A percentile compares a stretch with the other conserved stretches of the same genome.
Evolutionary conservation across 2,329 filamentous ascomycete species (phyloP).

Genomic region (Hymenotorrendiella dingleyae): DNA sequence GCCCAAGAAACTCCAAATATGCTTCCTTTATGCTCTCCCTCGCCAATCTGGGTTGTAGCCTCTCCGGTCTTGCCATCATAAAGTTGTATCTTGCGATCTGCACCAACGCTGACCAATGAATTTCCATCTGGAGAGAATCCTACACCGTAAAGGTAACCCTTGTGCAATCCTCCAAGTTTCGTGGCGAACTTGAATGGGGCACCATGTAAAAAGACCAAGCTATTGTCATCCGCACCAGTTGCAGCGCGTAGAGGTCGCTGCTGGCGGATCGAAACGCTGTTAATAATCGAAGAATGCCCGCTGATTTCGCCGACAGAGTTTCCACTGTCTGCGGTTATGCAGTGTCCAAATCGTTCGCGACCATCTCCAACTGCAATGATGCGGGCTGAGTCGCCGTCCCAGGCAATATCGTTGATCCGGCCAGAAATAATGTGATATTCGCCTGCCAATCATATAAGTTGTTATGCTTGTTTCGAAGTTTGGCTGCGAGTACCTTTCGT

Average conservation of each 20-base stretch:
- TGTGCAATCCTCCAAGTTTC: constrained; percentile 73
- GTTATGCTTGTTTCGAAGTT: not conserved
- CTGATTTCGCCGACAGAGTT: constrained; percentile 94
- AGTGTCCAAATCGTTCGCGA: constrained; percentile 87
- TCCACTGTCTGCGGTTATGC: constrained; percentile 90
- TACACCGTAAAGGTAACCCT: constrained; percentile 81
- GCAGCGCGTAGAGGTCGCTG: constrained; percentile 87
- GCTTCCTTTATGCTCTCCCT: constrained; percentile 83
- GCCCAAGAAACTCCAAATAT: constrained; percentile 92
- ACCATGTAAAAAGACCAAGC: constrained; percentile 86
- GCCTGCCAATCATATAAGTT: constrained; percentile 36
- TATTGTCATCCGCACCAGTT: constrained; percentile 85
- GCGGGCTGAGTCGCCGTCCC: constrained; percentile 94
- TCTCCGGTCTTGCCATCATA: constrained; percentile 97
- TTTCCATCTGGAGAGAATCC: constrained; percentile 87
- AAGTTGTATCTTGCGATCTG: constrained; percentile 86
- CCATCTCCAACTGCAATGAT: constrained; percentile 95
- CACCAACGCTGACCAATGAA: constrained; percentile 78
- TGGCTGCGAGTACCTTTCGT: constrained; percentile 51
- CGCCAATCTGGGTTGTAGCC: constrained; percentile 67
- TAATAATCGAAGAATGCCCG: constrained; percentile 86
- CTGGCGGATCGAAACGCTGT: constrained; percentile 82
- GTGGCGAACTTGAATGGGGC: constrained; percentile 93
- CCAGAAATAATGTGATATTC: constrained; percentile 94
- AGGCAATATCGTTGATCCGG: constrained; percentile 91